Conservation (phyloP, 2,329 filamentous ascomycete species). For the Pyricularia sp. region DNA sequence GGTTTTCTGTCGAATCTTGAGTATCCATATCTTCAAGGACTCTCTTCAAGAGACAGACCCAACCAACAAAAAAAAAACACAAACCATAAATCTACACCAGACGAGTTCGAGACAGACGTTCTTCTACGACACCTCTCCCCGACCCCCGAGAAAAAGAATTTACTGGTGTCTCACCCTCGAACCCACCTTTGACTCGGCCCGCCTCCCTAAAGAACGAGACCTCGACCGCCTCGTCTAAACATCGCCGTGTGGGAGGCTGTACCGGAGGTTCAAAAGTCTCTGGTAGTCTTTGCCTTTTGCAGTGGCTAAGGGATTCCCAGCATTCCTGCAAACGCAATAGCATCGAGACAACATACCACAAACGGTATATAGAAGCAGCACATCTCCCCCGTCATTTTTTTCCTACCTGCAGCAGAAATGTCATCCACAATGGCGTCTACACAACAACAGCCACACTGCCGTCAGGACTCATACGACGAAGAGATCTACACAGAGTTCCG, state of each 20-base stretch:
- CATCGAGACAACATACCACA: neutral
- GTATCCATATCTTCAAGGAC: neutral
- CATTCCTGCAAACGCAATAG: neutral
- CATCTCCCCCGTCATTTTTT: neutral
- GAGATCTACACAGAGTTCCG: constrained; percentile 3
- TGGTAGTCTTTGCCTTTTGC: neutral
- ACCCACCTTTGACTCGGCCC: neutral
- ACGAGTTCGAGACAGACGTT: neutral
- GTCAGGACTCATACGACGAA: constrained; percentile 5
- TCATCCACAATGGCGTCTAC: neutral
- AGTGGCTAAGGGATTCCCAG: neutral
- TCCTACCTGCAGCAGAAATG: neutral
- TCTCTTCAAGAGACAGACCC: neutral
- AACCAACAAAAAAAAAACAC: neutral
- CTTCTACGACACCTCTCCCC: neutral
- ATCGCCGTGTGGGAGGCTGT: neutral
- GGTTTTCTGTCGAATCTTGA: neutral
- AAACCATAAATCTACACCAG: neutral
- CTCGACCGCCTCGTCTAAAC: neutral
- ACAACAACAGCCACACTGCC: constrained; percentile 1
- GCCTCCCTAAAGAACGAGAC: neutral
- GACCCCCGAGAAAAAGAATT: neutral
- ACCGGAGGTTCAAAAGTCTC: neutral
- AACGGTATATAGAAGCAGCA: neutral
- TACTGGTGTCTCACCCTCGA: neutral